Evolutionary conservation across 2,329 filamentous ascomycete species (phyloP), one percentile per base, ranked within the genome.

Genomic region (Lasiodiplodia theobromae): DNA sequence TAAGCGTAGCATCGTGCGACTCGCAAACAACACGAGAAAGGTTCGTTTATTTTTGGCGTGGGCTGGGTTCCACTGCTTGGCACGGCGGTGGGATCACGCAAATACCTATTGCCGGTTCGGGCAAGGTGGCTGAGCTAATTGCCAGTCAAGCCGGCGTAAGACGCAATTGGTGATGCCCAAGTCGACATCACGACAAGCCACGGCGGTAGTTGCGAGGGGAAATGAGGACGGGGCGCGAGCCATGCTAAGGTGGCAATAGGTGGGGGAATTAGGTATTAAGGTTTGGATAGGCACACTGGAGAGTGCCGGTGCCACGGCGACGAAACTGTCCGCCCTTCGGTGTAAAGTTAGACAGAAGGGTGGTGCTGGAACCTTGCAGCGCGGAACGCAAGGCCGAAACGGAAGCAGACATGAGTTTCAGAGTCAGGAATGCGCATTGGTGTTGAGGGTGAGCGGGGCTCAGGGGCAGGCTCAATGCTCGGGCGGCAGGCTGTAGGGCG

Each of bases 391-490:
- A 21, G 44, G 44, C 44, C 12, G n/a, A 21, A 18, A 8, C 44
- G 44, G n/a, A n/a, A 44, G 18, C 18, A 47, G 44, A 47, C 18
- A 47, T 21, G 44, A 8, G 44, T 47, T 47, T 47, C 44, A n/a
- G 44, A 47, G 44, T 21, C 16, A 21, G 44, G 44, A 47, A 47
- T 47, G 44, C 44, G 44, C 44, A 14, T 21, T 47, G 44, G 44
- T 47, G 44, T 21, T 21, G 54, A 23, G 31, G 7, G n/a, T 14
- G 7, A 31, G 23, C n/a, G 54, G 31, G 54, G 37, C 37, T 57
- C 54, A 57, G 54, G 54, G 54, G 54, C 31, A 12, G 18, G 31
- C 54, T 21, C 54, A 34, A 57, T 57, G 54, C 34, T 10, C 2
- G 44, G n/a, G 21, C 11, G 54, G 54, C 31, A 57, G 25, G 53